These are phyloP conservation scores for Trifolium pratense DNA, from an alignment of 306 rosid species.

Conservation along the genomic window DNA sequence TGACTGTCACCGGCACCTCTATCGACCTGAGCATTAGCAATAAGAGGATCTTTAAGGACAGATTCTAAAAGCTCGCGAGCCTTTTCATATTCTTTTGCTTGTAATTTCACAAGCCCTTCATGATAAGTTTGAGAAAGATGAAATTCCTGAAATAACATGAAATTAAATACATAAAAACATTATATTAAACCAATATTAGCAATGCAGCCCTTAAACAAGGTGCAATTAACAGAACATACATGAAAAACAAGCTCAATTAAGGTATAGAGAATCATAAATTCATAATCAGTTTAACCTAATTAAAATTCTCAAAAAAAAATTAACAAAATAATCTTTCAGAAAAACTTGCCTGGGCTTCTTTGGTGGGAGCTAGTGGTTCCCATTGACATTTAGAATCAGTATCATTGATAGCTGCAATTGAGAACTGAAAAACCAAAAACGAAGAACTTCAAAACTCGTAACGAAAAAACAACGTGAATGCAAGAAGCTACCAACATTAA, in stretches of 20 bases:
- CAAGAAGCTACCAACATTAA: slow-evolving; percentile 26
- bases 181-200: slow-evolving; percentile 7
- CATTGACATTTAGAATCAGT: slow-evolving; percentile 75
- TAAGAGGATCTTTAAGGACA: slow-evolving; percentile 81
- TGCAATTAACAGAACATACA: neutral
- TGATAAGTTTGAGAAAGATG: slow-evolving; percentile 93
- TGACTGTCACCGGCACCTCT: slow-evolving; percentile 79
- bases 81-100: slow-evolving; percentile 82
- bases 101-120: slow-evolving; percentile 86
- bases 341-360: slow-evolving; percentile 86
- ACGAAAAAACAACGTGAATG: slow-evolving; percentile 13
- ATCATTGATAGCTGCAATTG: slow-evolving; percentile 95
- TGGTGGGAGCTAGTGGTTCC: slow-evolving; percentile 97
- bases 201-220: neutral
- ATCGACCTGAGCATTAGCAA: slow-evolving; percentile 76
- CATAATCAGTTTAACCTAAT: slow-evolving; percentile 12
- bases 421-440: slow-evolving; percentile 59
- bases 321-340: slow-evolving; percentile 5
- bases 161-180: neutral
- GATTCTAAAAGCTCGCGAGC: slow-evolving; percentile 82
- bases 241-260: neutral
- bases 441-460: neutral
- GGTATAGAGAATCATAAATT: neutral
- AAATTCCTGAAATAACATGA: slow-evolving; percentile 74
- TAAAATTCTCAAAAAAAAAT: slow-evolving; percentile 4